Evolutionary conservation across 495 filamentous ascomycete genomes (phyloP), one percentile per base, ranked within the genome.

Genomic region (Aspergillus hancockii): DNA sequence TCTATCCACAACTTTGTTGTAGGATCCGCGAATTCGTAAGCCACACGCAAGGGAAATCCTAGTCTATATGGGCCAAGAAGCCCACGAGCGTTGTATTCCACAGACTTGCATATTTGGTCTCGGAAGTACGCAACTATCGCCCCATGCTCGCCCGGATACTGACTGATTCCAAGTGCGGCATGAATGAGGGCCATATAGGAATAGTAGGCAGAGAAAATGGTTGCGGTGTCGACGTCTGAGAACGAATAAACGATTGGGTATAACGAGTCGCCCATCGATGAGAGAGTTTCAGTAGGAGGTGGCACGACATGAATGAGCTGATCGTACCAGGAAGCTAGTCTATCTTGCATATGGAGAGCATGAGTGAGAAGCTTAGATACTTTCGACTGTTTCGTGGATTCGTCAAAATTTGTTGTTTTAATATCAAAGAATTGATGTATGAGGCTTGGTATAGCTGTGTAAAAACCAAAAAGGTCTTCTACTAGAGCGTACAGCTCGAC

Each of bases 101-200:
- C 64, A 7, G 72, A 75, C 38, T 58, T 69, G 63, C 73, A 75
- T 23, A 74, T 72, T 58, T 69, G 68, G 58, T 74, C 73, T 16
- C 68, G 60, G 31, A 66, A 74, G 57, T 70, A 70, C 23, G 54
- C 31, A 10, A 69, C 58, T 64, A 67, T 69, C 23, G 61, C 62
- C 8, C 21, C 64, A 30, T 75, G 70, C 10, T 65, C 60, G 16
- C 71, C 73, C 19, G 70, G 61, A 36, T 66, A 68, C 9, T 60
- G 60, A 25, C 69, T 72, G 0, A 52, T 49, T 16, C 53, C 67
- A 31, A 75, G 38, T 16, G 67, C 52, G 53, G 71, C 69, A 45
- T 74, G 69, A 8, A 74, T 63, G 31, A 75, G 60, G 7, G 67
- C 57, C 71, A 70, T 72, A 52, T 66, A 75, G 18, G 73, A 64